These are phyloP conservation scores for Globisporangium carolinianum DNA, from an alignment of 352 stramenopile genomes.

Conservation along the genomic window DNA sequence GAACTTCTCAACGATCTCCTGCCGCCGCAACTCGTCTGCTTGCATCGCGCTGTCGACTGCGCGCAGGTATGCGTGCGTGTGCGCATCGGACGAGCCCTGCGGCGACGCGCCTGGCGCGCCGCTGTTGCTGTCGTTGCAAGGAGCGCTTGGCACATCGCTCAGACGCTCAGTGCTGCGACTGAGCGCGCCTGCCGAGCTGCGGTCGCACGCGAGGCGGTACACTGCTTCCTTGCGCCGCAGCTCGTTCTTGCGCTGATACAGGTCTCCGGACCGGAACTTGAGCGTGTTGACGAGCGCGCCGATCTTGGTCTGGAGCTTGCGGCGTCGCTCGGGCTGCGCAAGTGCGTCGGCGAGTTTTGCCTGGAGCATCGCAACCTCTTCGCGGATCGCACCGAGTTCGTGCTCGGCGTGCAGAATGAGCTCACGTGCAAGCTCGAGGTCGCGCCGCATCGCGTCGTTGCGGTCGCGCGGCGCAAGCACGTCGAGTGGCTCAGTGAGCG, in stretches of 20 bases:
- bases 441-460: conserved; percentile 29
- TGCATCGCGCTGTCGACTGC: conserved; percentile 27
- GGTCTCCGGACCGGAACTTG: conserved; percentile 54
- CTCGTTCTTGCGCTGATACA: conserved; percentile 74
- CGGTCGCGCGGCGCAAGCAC: not conserved
- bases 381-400: conserved; percentile 46
- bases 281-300: conserved; percentile 48
- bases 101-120: not conserved
- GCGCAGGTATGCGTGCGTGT: conserved; percentile 10
- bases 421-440: conserved; percentile 45
- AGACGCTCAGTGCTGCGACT: not conserved
- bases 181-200: not conserved
- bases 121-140: not conserved
- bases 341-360: conserved; percentile 25
- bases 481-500: not conserved
- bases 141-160: not conserved
- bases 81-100: not conserved
- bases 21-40: conserved; percentile 50
- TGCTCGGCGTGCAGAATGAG: conserved; percentile 60
- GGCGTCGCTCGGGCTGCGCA: conserved; percentile 28
- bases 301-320: conserved; percentile 42
- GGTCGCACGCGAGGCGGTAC: conserved; percentile 17
- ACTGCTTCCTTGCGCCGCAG: conserved; percentile 51
- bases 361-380: conserved; percentile 47
- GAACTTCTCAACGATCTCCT: conserved; percentile 47